Evolutionary conservation across 1,284 basidiomycete species (phyloP).

Genomic region (Irpex lacteus): DNA sequence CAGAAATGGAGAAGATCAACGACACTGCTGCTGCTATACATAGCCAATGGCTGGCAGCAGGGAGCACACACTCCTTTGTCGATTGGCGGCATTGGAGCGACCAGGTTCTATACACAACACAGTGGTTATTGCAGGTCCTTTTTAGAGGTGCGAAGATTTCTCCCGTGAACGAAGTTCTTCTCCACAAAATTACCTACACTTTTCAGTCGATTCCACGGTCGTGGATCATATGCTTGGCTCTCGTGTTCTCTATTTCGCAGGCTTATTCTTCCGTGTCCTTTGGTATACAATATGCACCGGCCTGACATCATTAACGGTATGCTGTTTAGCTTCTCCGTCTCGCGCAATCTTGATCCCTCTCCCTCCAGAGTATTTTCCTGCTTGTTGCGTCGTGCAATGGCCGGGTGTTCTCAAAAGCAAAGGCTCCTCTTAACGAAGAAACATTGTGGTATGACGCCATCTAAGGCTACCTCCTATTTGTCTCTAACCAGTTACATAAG

Average conservation of each 20-base stretch:
- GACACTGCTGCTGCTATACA: constrained; percentile 37
- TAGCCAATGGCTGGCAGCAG: constrained; percentile 20
- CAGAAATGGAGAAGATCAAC: constrained; percentile 46
- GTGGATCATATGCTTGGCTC: constrained; percentile 6
- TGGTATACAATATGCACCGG: constrained; percentile 17
- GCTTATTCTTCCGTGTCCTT: constrained; percentile 10
- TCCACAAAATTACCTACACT: background rate
- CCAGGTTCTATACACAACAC: constrained; percentile 16
- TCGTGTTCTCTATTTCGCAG: constrained; percentile 16
- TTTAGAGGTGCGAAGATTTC: constrained; percentile 18
- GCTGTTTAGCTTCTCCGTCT: constrained; percentile 3
- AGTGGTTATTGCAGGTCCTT: constrained; percentile 17
- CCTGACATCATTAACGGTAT: constrained; percentile 24
- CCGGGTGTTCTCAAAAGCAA: background rate
- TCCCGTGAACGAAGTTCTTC: background rate
- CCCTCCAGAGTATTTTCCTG: constrained; percentile 3
- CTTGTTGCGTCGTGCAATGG: constrained; percentile 7
- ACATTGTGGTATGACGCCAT: background rate
- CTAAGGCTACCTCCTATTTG: background rate
- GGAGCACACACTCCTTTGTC: background rate
- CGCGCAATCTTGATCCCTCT: background rate
- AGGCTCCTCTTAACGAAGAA: background rate
- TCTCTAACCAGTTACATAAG: background rate
- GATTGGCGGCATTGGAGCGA: constrained; percentile 6
- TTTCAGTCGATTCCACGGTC: background rate